Percentiles rank a stretch among this genome's conserved stretches.
phyloP scores from a whole-genome alignment of 1,284 basidiomycete species.

The Rhodotorula sp. region DNA sequence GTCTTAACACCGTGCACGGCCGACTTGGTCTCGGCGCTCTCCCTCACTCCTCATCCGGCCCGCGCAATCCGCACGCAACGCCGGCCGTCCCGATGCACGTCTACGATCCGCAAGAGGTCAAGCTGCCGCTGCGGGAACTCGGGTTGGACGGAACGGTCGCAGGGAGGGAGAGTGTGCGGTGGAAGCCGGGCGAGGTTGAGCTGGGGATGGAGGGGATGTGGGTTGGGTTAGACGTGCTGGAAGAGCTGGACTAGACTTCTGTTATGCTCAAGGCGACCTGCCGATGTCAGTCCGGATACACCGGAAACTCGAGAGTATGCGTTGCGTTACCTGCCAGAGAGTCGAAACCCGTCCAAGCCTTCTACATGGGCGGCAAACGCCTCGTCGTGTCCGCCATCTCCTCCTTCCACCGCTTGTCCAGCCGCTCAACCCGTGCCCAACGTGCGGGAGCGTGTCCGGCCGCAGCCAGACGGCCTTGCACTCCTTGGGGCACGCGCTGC shows the following conservation, averaged over 20 bases:
- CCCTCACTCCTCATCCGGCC: background rate
- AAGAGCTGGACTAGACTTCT: background rate
- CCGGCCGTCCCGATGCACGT: slow-evolving; percentile 15
- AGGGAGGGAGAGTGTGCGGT: slow-evolving; percentile 4
- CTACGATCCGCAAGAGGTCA: slow-evolving; percentile 14
- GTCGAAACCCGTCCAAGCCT: no score
- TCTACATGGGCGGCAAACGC: background rate
- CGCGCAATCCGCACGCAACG: background rate
- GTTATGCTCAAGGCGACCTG: background rate
- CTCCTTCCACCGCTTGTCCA: slow-evolving; percentile 1
- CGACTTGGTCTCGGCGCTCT: slow-evolving; percentile 27
- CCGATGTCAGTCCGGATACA: background rate
- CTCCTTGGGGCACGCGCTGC: slow-evolving; percentile 7
- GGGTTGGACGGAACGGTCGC: slow-evolving; percentile 11
- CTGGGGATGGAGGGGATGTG: slow-evolving; percentile 31
- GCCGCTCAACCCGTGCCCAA: slow-evolving; percentile 17
- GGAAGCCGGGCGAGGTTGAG: slow-evolving; percentile 32
- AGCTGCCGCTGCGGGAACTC: slow-evolving; percentile 21
- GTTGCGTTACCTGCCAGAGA: no score
- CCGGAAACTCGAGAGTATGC: background rate
- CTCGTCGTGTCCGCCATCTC: background rate
- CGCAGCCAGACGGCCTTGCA: slow-evolving; percentile 20
- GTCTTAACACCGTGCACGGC: slow-evolving; percentile 29
- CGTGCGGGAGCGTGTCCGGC: background rate
- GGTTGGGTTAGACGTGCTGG: slow-evolving; percentile 11